Conservation (phyloP, 2,329 filamentous ascomycete species). For the Coniella vitis region DNA sequence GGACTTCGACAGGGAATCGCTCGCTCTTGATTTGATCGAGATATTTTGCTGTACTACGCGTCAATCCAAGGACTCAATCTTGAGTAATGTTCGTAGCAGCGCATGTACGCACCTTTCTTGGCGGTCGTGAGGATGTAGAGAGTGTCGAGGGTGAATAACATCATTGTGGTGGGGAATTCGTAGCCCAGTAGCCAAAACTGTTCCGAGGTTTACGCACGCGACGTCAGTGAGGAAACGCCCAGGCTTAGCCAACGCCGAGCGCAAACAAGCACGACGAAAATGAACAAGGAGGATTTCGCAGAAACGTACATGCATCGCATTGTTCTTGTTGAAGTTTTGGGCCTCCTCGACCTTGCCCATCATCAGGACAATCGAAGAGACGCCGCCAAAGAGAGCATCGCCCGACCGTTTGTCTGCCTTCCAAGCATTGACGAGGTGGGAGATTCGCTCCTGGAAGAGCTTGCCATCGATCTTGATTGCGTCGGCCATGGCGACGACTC, state of each 20-base stretch:
- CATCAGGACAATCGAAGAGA: constrained; percentile 76
- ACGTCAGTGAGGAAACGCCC: constrained; percentile 5
- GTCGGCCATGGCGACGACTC: constrained; percentile 55
- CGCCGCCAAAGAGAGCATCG: constrained; percentile 79
- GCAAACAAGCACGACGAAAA: background rate
- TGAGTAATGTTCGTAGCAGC: background rate
- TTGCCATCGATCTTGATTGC: constrained; percentile 87
- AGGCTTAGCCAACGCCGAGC: background rate
- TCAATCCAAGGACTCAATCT: constrained; percentile 25
- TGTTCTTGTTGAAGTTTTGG: constrained; percentile 87
- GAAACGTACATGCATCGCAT: constrained; percentile 80
- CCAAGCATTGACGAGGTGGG: constrained; percentile 83
- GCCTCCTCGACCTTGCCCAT: constrained; percentile 94
- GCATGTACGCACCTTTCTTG: constrained; percentile 69
- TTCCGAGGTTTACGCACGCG: background rate
- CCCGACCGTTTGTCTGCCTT: constrained; percentile 89
- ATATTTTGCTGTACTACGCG: constrained; percentile 64
- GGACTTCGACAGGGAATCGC: constrained; percentile 85
- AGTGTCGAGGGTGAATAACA: constrained; percentile 82
- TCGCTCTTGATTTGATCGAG: constrained; percentile 87
- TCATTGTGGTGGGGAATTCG: constrained; percentile 93
- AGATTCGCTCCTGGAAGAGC: constrained; percentile 88
- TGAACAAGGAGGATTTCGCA: background rate
- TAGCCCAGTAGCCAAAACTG: constrained; percentile 98
- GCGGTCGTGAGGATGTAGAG: constrained; percentile 91